Base-by-base conservation (phyloP, 768 basidiomycete species). In the Candolleomyces eurysporus region DNA sequence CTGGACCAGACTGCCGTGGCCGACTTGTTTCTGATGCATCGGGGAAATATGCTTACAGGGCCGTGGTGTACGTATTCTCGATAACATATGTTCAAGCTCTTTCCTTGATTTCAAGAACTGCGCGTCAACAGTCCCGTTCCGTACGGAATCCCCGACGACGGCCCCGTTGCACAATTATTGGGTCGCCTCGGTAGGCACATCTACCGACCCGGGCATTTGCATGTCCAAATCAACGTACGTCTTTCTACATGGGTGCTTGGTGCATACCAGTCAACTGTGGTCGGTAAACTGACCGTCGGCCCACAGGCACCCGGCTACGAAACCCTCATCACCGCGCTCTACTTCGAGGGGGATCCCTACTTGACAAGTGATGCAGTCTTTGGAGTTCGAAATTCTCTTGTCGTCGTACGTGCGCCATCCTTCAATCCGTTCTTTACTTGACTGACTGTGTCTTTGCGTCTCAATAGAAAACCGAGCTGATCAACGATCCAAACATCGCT, bases 131-230 rank as follows among this genome's bases (percentile, higher is more conserved):
- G 80, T 5, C 83, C 82, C 1, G 75, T 87, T 2, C 71, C 87
- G 30, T 94, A 94, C 68, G 82, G 90, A n/a, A 86, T 92, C 61
- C 92, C 91, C 0, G 82, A 79, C 50, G 91, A 92, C 61, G 92
- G 91, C 0, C 85, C 93, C 0, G 91, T 92, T 3, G 90, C 89
- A 0, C 75, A 77, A 16, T 66, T 95, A 64, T 70, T 94, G 21
- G 57, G 73, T 1, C 68, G 69, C 0, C 76, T 92, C 8, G 80
- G 80, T 13, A 79, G 93, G 52, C 93, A 94, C 67, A 84, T 87
- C 61, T 86, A 86, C 60, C 81, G 93, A 14, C 93, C 93, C 11
- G 90, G 84, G 49, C 93, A 95, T 71, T 68, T 95, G 53, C 93
- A 95, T 71, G 73, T 94, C 62, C 79, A 85, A 76, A 77, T 92